Evolutionary conservation across 257 asterid species (phyloP), one percentile per base, ranked within the genome.

Genomic region (Solanum acaule): DNA sequence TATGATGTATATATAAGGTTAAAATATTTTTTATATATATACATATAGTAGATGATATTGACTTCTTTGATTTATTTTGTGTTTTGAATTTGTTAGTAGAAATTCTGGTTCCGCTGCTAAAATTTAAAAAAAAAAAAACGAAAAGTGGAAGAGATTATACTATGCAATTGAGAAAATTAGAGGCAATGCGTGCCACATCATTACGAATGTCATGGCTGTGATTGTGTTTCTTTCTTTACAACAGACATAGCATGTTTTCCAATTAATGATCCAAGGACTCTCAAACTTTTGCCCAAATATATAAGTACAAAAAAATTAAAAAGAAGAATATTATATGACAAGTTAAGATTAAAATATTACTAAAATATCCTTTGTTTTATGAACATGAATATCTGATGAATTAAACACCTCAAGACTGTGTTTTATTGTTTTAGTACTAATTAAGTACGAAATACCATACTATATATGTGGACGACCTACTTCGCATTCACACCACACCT

Each of bases 321-420:
- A 27, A 9, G 7, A 46, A 81, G 25, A 81, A 46, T 44, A 81
- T 29, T 44, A 44, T 18, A 27, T 25, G 14, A 59, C 49, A 13
- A 59, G 37, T 34, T 42, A 40, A 84, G 38, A 67, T 31, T 38
- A 85, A 25, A 86, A 22, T 44, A 33, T 44, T 86, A 76, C 70
- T 86, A 27, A 86, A 86, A 71, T 59, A 67, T 35, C 44, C 65
- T 44, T 42, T 46, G 33, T n/a, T 70, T 71, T 71, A 75, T 65
- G 27, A 79, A 63, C 44, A 77, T 83, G 27, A 81, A 49, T 25
- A 83, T 85, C 89, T 78, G 22, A 76, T 37, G 81, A 34, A 88
- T 73, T 59, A 82, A 73, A 73, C 85, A 52, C 84, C 27, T 72
- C 42, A 88, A 88, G 88, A 88, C 88, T 90, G 88, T 88, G 88